Base-by-base conservation (phyloP, 345 rosid genomes). In the Turritis glabra region DNA sequence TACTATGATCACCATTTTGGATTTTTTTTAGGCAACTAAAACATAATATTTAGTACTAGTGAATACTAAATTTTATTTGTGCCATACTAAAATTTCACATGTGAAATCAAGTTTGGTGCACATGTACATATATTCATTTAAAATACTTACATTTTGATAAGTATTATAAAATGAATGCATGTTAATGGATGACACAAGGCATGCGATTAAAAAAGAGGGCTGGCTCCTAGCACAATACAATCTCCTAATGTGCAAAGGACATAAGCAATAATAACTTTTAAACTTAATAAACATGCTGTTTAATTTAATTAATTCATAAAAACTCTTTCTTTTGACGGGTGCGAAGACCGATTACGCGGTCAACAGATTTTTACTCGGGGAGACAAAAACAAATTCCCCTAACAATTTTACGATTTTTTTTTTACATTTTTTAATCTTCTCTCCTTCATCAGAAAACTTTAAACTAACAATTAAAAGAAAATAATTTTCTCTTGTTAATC, bases 281-380 rank as follows among this genome's bases (percentile, higher is more conserved):
- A 47, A 48, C 27, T 75, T 58, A 59, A 60, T 58, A 59, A 60
- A 52, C 56, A 75, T 59, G 52, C 23, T 35, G 19, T 61, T 64
- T 37, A 38, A 35, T 70, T 70, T 44, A 40, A n/a, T 19, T 60
- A 47, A 8, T 23, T 62, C 65, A 60, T 35, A 21, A 37, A 33
- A 48, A 63, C 50, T 53, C 63, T 69, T 81, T 48, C 81, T 81
- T 88, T 88, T 84, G 91, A 87, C 95, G 84, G 90, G 93, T 87
- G 67, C 88, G 78, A 77, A 82, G 64, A 67, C 77, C 88, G 67
- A 86, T 71, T 84, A 68, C 70, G 67, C 63, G 78, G 90, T 86
- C 90, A 86, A 86, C 90, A 84, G 47, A 94, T 90, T 84, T 90
- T 81, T 85, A 84, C 95, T 88, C 77, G 96, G 91, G 85, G 85